phyloP scores from a whole-genome alignment of 345 rosid species.

The Eucalyptus tenuipes region DNA sequence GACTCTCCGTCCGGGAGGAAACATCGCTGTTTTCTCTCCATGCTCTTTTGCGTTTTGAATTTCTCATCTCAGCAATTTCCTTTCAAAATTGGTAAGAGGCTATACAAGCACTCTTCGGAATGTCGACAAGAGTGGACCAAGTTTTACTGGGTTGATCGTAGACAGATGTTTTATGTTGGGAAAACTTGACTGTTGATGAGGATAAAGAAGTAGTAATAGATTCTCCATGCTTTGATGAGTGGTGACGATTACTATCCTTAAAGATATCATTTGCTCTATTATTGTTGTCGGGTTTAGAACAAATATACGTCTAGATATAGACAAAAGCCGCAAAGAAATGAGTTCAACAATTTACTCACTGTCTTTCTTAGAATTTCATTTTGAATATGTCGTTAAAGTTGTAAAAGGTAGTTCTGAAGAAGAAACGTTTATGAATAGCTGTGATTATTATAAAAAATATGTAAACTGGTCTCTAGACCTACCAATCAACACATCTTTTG shows the following conservation, averaged over 20 bases:
- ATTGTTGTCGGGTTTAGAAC: rapidly evolving
- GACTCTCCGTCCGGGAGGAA: background rate
- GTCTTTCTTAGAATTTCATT: no score
- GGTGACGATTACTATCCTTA: no score
- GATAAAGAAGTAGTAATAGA: no score
- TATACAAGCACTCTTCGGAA: background rate
- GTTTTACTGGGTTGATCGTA: background rate
- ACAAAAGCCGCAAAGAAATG: rapidly evolving
- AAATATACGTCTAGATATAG: rapidly evolving
- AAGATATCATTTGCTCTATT: rapidly evolving
- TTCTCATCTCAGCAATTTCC: background rate
- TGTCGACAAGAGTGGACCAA: background rate
- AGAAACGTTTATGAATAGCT: rapidly evolving
- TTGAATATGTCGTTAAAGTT: no score
- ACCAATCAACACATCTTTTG: no score
- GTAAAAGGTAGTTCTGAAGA: rapidly evolving
- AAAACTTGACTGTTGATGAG: no score
- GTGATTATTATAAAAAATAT: no score
- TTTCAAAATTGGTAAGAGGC: background rate
- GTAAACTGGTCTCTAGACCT: no score
- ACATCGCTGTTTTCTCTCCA: background rate
- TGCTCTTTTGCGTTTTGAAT: background rate
- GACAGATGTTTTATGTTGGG: background rate
- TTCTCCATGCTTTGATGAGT: no score
- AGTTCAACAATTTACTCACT: rapidly evolving